These are phyloP conservation scores for Melaleuca alternifolia DNA, from an alignment of 345 rosid genomes.

Conservation along the genomic window DNA sequence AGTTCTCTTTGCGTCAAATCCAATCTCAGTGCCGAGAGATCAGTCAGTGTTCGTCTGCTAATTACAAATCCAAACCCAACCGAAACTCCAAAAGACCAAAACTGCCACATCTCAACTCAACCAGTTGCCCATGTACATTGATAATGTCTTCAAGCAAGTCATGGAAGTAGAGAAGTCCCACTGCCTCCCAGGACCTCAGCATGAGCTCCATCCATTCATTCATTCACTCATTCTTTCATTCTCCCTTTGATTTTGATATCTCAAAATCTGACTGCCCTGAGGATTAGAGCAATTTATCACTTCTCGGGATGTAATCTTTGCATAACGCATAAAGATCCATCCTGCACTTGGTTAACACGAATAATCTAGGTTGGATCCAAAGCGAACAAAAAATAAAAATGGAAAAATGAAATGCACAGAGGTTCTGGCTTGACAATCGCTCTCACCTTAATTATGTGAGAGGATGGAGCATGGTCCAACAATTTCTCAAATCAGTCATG, in stretches of 20 bases:
- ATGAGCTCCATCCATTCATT: background rate
- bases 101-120: background rate
- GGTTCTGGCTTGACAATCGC: background rate
- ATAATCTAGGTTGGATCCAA: background rate
- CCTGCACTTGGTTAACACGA: background rate
- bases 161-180: background rate
- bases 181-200: background rate
- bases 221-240: background rate
- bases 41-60: background rate
- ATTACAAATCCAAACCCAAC: background rate
- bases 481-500: background rate
- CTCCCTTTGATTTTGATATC: background rate
- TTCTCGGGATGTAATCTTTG: background rate
- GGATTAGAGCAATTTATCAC: background rate
- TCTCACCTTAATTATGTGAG: background rate
- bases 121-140: background rate
- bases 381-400: background rate
- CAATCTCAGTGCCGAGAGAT: background rate
- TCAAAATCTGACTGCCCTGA: background rate
- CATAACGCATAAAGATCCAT: background rate
- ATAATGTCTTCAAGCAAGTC: background rate
- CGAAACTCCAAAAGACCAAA: background rate
- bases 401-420: background rate
- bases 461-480: background rate
- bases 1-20: too few species aligned